Percentiles rank a stretch among this genome's conserved stretches.
phyloP scores from a whole-genome alignment of 768 basidiomycete species.

The Suillus luteus region DNA sequence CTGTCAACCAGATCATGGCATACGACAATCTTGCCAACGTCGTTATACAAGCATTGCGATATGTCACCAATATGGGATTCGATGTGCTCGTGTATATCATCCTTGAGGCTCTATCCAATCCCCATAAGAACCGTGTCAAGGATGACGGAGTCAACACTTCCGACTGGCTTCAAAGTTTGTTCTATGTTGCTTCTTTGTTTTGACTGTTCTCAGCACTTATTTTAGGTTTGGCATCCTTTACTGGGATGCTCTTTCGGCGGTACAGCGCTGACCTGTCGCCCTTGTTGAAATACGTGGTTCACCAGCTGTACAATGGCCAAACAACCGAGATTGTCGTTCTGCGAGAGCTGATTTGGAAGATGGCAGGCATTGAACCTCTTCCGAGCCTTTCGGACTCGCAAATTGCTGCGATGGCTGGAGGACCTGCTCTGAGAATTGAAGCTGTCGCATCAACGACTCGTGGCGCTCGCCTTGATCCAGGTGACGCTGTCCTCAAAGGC shows the following conservation, averaged over 20 bases:
- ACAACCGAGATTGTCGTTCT: slow-evolving; percentile 89
- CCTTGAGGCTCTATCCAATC: slow-evolving; percentile 85
- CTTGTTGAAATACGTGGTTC: slow-evolving; percentile 86
- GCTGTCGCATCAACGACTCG: slow-evolving; percentile 79
- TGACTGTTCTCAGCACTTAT: slow-evolving; percentile 23
- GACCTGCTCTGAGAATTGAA: slow-evolving; percentile 83
- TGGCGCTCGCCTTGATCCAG: slow-evolving; percentile 70
- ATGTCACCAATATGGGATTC: slow-evolving; percentile 90
- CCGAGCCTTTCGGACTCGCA: slow-evolving; percentile 89
- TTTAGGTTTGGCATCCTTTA: slow-evolving; percentile 88
- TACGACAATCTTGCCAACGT: slow-evolving; percentile 93
- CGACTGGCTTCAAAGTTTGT: slow-evolving; percentile 91
- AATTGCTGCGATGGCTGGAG: slow-evolving; percentile 89
- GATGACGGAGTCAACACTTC: slow-evolving; percentile 89
- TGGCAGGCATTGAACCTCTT: slow-evolving; percentile 92
- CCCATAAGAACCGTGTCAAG: slow-evolving; percentile 79
- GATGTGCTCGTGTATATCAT: slow-evolving; percentile 90
- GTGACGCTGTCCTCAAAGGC: slow-evolving; percentile 63
- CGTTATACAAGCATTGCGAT: slow-evolving; percentile 86
- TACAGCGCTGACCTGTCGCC: slow-evolving; percentile 84
- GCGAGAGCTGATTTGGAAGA: slow-evolving; percentile 91
- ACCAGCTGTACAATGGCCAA: slow-evolving; percentile 82
- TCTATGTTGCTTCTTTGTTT: slow-evolving; percentile 8
- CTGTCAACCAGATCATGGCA: slow-evolving; percentile 91
- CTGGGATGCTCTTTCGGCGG: slow-evolving; percentile 86